Conservation (phyloP, 2,329 filamentous ascomycete species). For the Penicillium janthinellum region DNA sequence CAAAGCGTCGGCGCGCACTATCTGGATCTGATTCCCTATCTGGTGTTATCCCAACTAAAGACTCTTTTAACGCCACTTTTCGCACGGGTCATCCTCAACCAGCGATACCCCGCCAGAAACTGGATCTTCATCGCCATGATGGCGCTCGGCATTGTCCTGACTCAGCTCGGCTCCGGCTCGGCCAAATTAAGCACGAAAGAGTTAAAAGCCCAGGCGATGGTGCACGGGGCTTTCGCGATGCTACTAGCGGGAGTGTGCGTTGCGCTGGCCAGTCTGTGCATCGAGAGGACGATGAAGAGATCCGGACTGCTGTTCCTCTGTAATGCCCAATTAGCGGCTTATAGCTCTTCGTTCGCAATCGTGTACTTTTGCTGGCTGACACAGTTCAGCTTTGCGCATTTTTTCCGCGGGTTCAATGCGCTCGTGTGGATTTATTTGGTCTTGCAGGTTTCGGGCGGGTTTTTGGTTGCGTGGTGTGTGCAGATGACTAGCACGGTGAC, state of each 20-base stretch:
- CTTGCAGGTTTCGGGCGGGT: constrained; percentile 1
- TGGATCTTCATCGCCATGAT: constrained; percentile 1
- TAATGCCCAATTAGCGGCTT: constrained; percentile 1
- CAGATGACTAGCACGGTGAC: constrained; percentile 7
- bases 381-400: background rate
- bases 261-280: background rate
- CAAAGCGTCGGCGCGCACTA: constrained; percentile 1
- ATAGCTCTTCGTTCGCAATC: background rate
- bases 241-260: background rate
- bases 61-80: background rate
- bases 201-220: background rate
- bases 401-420: background rate
- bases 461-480: constrained; percentile 4
- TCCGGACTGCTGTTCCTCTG: background rate
- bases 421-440: background rate
- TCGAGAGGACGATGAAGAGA: constrained; percentile 1
- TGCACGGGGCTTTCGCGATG: background rate
- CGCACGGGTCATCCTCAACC: background rate
- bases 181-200: background rate
- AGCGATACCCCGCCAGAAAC: background rate
- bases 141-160: background rate
- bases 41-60: constrained; percentile 2
- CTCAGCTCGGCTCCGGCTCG: constrained; percentile 2
- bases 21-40: background rate
- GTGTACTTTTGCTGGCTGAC: constrained; percentile 2